These are phyloP conservation scores for Populus nigra DNA, from an alignment of 345 rosid species.

Conservation along the genomic window DNA sequence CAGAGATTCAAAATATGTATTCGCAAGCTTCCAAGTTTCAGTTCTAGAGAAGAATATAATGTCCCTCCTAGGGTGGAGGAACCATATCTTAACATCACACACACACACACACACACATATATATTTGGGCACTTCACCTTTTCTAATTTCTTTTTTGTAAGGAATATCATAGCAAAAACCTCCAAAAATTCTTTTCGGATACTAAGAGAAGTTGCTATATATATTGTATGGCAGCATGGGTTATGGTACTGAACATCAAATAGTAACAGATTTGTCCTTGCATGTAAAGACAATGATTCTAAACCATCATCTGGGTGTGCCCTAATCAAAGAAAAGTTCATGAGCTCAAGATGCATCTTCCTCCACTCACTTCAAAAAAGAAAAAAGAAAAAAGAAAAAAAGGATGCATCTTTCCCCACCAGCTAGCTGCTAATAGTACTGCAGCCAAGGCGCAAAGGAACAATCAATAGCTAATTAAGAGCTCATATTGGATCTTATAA, in stretches of 20 bases:
- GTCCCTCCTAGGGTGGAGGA: slow-evolving; percentile 9
- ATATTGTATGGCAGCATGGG: neutral
- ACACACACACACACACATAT: too few species aligned
- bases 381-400: neutral
- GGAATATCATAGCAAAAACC: too few species aligned
- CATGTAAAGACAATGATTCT: neutral
- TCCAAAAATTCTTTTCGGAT: too few species aligned
- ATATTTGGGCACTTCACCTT: too few species aligned
- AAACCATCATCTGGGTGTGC: neutral
- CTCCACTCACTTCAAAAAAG: neutral
- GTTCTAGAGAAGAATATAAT: slow-evolving; percentile 15
- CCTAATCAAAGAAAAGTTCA: neutral
- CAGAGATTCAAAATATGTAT: neutral
- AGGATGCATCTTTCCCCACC: neutral
- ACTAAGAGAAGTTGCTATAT: neutral
- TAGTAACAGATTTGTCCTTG: slow-evolving; percentile 1
- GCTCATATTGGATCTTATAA: slow-evolving; percentile 22
- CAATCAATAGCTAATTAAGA: slow-evolving; percentile 20
- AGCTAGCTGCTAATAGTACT: neutral
- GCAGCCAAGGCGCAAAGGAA: neutral
- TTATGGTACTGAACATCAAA: neutral
- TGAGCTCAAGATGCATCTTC: neutral
- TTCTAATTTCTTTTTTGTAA: too few species aligned
- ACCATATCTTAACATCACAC: neutral
- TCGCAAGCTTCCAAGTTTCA: slow-evolving; percentile 8